Percentiles rank a stretch among this genome's conserved stretches.
These are phyloP conservation scores for Astragalus membranaceus DNA, from an alignment of 306 rosid genomes.

Conservation along the genomic window DNA sequence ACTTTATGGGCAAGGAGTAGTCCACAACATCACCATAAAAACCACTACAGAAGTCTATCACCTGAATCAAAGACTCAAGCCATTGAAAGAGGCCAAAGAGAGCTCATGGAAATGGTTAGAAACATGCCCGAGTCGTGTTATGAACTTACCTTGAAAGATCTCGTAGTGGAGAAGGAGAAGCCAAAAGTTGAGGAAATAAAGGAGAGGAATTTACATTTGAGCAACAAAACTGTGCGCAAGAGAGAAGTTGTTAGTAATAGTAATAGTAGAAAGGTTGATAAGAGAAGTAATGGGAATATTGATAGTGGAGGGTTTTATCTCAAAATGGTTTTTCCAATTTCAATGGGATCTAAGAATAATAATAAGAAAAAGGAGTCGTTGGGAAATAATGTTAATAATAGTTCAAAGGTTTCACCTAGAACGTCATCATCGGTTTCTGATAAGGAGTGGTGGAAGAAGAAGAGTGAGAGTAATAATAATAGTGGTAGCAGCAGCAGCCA, in stretches of 20 bases:
- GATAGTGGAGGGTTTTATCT: conserved; percentile 63
- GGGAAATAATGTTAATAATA: conserved; percentile 15
- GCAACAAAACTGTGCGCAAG: conserved; percentile 9
- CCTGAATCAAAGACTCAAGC: conserved; percentile 61
- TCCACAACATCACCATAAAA: conserved; percentile 21
- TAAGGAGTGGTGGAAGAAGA: conserved; percentile 80
- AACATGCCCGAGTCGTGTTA: conserved; percentile 79
- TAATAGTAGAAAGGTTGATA: conserved; percentile 24
- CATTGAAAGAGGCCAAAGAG: conserved; percentile 73
- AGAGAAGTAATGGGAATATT: conserved; percentile 30
- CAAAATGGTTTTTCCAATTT: conserved; percentile 64
- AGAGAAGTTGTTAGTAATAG: conserved; percentile 20
- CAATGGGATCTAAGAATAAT: conserved; percentile 33
- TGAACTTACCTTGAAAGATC: conserved; percentile 79
- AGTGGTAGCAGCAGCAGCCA: conserved; percentile 40
- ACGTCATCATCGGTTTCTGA: conserved; percentile 28
- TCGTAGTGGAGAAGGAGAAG: conserved; percentile 32
- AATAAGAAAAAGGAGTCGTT: conserved; percentile 29
- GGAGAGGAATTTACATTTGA: conserved; percentile 8
- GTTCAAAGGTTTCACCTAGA: conserved; percentile 49
- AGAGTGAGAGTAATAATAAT: conserved; percentile 46
- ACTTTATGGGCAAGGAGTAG: conserved; percentile 50
- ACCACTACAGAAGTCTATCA: conserved; percentile 44
- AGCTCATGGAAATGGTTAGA: conserved; percentile 86
- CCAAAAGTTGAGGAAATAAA: neutral